Base-by-base conservation (phyloP, 306 rosid genomes). In the Fagus sylvatica region DNA sequence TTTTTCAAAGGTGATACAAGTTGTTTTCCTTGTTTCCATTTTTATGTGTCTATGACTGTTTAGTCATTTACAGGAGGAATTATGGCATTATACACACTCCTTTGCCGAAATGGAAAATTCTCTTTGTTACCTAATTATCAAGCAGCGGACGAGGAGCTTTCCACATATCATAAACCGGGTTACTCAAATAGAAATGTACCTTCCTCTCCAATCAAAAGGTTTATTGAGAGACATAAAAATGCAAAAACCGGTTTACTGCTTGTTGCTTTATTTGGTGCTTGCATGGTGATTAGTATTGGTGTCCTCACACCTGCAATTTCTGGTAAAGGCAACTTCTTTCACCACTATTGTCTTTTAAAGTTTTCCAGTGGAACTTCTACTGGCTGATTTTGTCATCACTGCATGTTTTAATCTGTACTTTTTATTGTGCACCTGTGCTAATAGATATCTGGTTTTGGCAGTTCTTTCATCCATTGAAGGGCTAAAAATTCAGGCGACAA, bases 81-180 rank as follows among this genome's bases (percentile, higher is more conserved):
- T 70, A 78, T 93, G 69, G 95, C 92, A 39, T 79, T 93, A 78
- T 93, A 89, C 73, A 84, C 97, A 2, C 90, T 87, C 53, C 92
- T 93, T 78, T 91, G 98, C 81, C 80, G 95, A 85, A 87, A 87
- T 83, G 92, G 93, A 17, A 93, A 93, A 71, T 75, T 89, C 74
- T 82, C 87, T 79, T 80, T 93, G 84, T 87, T 93, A 48, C 98
- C 95, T 39, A 93, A 93, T 80, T 83, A 55, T 71, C 98, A 93
- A 78, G 89, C 87, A 19, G 89, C 98, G 16, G 97, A 93, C 73
- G 98, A 93, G 85, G 98, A 93, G 90, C 89, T 91, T 75, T 89
- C 91, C 30, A 85, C 93, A 1, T 87, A 89, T 84, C 85, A 65
- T 69, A 85, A 80, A 56, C 88, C 81, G 6, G 87, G 89, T 72